Evolutionary conservation across 2,329 filamentous ascomycete species (phyloP).

Genomic region (Nemania sp.): DNA sequence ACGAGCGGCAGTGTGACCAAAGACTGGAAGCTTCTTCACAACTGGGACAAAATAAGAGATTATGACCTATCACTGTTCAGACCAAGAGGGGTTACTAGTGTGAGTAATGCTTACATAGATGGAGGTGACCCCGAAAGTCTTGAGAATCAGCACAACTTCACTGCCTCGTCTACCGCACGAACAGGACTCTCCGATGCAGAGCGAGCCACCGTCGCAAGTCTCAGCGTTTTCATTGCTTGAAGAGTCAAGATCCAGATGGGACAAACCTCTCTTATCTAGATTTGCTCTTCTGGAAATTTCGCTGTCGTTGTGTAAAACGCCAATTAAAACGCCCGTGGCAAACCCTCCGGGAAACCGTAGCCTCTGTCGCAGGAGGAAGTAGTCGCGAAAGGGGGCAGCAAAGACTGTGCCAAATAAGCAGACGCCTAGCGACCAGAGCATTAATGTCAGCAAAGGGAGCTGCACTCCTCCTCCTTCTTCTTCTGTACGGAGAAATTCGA

Average conservation of each 20-base stretch:
- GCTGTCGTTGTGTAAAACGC: not conserved
- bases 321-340: not conserved
- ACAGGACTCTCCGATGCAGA: not conserved
- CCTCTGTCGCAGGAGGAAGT: not conserved
- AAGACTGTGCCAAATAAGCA: not conserved
- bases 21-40: not conserved
- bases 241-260: not conserved
- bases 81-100: not conserved
- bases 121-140: not conserved
- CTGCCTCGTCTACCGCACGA: not conserved
- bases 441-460: not conserved
- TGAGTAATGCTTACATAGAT: not conserved
- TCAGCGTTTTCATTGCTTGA: not conserved
- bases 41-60: not conserved
- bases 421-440: not conserved
- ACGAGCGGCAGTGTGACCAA: not conserved
- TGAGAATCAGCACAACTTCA: not conserved
- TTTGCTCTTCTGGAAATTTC: not conserved
- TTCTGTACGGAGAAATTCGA: not conserved
- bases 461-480: not conserved
- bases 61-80: not conserved
- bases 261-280: not conserved
- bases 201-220: not conserved
- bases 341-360: not conserved
- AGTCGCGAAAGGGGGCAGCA: not conserved